phyloP scores from a whole-genome alignment of 164 flowering plant genomes.

The Buxus sempervirens region DNA sequence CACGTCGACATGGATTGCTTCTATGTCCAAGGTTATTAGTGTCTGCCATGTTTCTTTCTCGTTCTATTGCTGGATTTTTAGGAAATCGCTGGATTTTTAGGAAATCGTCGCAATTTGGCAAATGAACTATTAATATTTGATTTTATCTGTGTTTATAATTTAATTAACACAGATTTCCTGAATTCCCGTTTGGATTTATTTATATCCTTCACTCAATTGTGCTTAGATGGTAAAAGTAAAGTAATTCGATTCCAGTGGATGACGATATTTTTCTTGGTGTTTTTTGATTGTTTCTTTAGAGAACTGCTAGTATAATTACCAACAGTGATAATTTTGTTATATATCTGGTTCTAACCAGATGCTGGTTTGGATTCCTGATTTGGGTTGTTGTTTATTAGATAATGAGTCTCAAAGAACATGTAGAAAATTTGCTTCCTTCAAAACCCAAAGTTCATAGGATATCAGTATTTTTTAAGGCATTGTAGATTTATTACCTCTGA shows the following conservation, averaged over 20 bases:
- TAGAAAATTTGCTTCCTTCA: too few species aligned
- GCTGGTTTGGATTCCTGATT: too few species aligned
- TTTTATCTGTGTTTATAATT: neutral
- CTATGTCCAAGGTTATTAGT: constrained; percentile 86
- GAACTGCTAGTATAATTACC: neutral
- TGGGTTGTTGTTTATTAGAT: too few species aligned
- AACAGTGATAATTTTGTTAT: neutral
- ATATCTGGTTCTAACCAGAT: neutral
- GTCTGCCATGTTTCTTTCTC: constrained; percentile 5
- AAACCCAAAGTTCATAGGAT: too few species aligned
- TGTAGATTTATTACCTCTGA: too few species aligned
- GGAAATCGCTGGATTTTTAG: neutral
- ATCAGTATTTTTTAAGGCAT: too few species aligned
- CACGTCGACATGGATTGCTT: constrained; percentile 98
- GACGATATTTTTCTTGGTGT: too few species aligned
- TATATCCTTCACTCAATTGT: too few species aligned
- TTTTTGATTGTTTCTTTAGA: neutral
- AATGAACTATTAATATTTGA: neutral
- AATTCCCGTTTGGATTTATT: neutral
- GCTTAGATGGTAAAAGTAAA: too few species aligned
- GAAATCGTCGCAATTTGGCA: neutral
- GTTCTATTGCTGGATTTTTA: neutral
- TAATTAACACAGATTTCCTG: neutral
- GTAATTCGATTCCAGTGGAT: neutral
- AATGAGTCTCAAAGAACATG: too few species aligned